A percentile compares a stretch with the other conserved stretches of the same genome.
These are phyloP conservation scores for Alternaria infectoria DNA, from an alignment of 2,329 filamentous ascomycete genomes.

Conservation along the genomic window DNA sequence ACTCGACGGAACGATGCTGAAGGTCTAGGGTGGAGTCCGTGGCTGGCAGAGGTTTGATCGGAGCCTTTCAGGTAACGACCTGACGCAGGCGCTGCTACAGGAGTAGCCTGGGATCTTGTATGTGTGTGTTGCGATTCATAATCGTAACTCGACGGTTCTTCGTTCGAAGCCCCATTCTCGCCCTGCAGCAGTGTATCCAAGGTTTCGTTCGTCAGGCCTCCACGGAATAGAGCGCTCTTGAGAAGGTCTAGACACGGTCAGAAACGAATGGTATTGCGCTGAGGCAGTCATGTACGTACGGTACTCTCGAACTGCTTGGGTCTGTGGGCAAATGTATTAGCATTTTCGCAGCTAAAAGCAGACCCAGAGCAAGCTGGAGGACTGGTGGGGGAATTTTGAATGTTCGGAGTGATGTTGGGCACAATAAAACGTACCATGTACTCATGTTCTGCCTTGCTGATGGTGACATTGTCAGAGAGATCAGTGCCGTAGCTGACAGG, in stretches of 20 bases:
- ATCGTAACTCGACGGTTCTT: slow-evolving; percentile 20
- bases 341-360: not conserved
- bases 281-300: slow-evolving; percentile 50
- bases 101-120: slow-evolving; percentile 9
- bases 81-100: slow-evolving; percentile 13
- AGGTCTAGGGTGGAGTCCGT: slow-evolving; percentile 20
- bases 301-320: slow-evolving; percentile 59
- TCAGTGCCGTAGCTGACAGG: slow-evolving; percentile 47
- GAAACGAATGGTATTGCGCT: not conserved
- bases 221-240: slow-evolving; percentile 55
- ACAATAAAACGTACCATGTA: slow-evolving; percentile 56
- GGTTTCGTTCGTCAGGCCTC: slow-evolving; percentile 58
- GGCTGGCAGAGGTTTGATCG: slow-evolving; percentile 28
- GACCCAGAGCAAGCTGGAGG: not conserved
- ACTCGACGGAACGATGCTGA: slow-evolving; percentile 18
- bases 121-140: slow-evolving; percentile 23
- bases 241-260: slow-evolving; percentile 50
- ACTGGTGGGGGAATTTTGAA: not conserved
- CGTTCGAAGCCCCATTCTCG: slow-evolving; percentile 24
- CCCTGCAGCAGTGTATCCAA: slow-evolving; percentile 55
- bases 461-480: slow-evolving; percentile 55
- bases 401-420: not conserved
- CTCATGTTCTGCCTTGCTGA: slow-evolving; percentile 68
- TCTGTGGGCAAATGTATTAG: slow-evolving; percentile 30
- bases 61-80: slow-evolving; percentile 16